Evolutionary conservation across 2,329 filamentous ascomycete species (phyloP).

Genomic region (Fusarium torulosum): DNA sequence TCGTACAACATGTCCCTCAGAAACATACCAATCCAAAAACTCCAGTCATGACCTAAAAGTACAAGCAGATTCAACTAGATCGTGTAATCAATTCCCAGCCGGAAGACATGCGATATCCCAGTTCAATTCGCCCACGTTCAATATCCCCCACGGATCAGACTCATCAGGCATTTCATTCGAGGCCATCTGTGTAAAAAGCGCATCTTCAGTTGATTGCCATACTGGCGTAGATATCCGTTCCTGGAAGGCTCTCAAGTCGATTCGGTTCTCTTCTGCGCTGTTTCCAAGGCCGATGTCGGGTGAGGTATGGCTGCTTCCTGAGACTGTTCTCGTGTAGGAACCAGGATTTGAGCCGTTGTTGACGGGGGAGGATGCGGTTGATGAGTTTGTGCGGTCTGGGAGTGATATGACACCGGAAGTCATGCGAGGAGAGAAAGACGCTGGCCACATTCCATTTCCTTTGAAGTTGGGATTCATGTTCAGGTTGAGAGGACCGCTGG

Average conservation of each 20-base stretch:
- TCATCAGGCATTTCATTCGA: slow-evolving; percentile 41
- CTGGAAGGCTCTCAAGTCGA: slow-evolving; percentile 53
- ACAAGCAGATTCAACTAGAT: not conserved
- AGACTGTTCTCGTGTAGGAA: slow-evolving; percentile 39
- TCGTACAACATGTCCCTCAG: slow-evolving; percentile 35
- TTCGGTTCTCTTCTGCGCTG: slow-evolving; percentile 53
- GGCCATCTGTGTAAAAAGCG: slow-evolving; percentile 48
- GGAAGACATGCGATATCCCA: slow-evolving; percentile 40
- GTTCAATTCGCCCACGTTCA: slow-evolving; percentile 46
- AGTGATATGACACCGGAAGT: slow-evolving; percentile 36
- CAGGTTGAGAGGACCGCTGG: slow-evolving; percentile 3
- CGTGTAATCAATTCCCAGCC: slow-evolving; percentile 11
- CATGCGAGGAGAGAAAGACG: slow-evolving; percentile 22
- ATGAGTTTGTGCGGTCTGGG: slow-evolving; percentile 53
- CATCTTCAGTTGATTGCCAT: slow-evolving; percentile 51
- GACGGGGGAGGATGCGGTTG: slow-evolving; percentile 50
- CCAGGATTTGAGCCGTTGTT: slow-evolving; percentile 42
- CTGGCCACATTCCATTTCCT: slow-evolving; percentile 18
- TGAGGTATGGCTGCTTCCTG: slow-evolving; percentile 51
- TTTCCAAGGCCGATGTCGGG: slow-evolving; percentile 52
- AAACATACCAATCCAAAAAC: slow-evolving; percentile 10
- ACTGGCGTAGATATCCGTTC: slow-evolving; percentile 49
- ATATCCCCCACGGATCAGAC: slow-evolving; percentile 49
- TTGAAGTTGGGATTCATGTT: slow-evolving; percentile 12
- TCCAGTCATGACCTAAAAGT: slow-evolving; percentile 7